Evolutionary conservation across 192 early-diverging fungal genomes (phyloP), one percentile per base, ranked within the genome.

Genomic region (Coemansia sp.): DNA sequence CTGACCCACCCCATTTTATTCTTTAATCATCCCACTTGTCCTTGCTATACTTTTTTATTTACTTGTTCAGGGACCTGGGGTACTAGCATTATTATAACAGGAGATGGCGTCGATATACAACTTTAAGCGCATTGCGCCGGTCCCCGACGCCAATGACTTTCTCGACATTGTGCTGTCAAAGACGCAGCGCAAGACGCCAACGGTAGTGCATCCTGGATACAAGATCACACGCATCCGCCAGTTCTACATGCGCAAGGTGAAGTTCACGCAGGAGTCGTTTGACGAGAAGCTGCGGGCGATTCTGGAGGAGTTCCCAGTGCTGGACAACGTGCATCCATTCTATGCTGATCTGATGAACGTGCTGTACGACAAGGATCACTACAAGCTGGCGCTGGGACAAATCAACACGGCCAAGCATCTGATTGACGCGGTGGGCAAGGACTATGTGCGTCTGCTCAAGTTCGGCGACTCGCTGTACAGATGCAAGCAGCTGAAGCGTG

Each of bases 271-370:
- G 84, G 92, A 93, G 63, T 82, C 83, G 63, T 99, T 99, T 74
- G 96, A 98, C 63, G 98, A 99, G 75, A 97, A 97, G 83, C 86
- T 99, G 66, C 89, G 91, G 67, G 86, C 89, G 63, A 97, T 99
- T 63, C 85, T 99, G 21, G 87, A 88, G 26, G 97, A 98, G 75
- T 99, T 99, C 72, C 98, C 98, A 6, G 96, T 98, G 74, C 87
- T 99, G 40, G 98, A 99, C 91, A 99, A 74, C 85, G 97, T 99
- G 75, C 98, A 99, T 74, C 98, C 98, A 47, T 99, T 99, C 84
- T 99, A 99, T 81, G 87, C 98, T 15, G 98, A 99, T 78, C 85
- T 99, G 70, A 98, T 99, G 96, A 99, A 99, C 86, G 97, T 99
- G 39, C 89, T 99, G 62, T 99, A 99, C 86, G 98, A 99, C 87